These are phyloP conservation scores for Penicillium crustosum DNA, from an alignment of 2,329 filamentous ascomycete genomes.

Conservation along the genomic window DNA sequence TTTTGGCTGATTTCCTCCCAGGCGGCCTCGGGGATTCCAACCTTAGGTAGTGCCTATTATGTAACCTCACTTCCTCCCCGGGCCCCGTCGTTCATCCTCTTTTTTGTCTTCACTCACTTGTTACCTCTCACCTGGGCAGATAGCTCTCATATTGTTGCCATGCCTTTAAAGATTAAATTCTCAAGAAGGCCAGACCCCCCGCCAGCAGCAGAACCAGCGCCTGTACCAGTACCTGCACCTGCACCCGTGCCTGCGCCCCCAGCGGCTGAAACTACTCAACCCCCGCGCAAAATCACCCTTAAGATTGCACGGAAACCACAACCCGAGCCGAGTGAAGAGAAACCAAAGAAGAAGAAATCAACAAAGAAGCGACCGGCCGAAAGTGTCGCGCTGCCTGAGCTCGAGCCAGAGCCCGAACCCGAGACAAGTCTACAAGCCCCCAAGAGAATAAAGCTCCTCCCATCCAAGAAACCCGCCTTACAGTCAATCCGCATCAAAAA, in stretches of 20 bases:
- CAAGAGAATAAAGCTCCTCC: slow-evolving; percentile 43
- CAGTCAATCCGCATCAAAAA: slow-evolving; percentile 60
- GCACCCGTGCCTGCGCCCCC: slow-evolving; percentile 19
- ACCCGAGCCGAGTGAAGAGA: slow-evolving; percentile 14
- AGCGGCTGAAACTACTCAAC: slow-evolving; percentile 29
- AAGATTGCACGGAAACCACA: slow-evolving; percentile 41
- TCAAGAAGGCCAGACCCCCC: slow-evolving; percentile 38
- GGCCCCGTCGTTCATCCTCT: background rate
- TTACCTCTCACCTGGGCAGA: background rate
- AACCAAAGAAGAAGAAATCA: slow-evolving; percentile 37
- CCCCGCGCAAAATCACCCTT: slow-evolving; percentile 42
- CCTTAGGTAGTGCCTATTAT: too few species aligned
- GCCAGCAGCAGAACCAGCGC: slow-evolving; percentile 17
- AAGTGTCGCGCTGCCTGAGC: slow-evolving; percentile 25
- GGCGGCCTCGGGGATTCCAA: too few species aligned
- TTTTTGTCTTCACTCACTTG: background rate
- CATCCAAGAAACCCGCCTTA: slow-evolving; percentile 40
- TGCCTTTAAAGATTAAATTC: slow-evolving; percentile 47
- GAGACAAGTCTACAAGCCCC: slow-evolving; percentile 28
- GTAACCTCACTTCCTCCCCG: too few species aligned
- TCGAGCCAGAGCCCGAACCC: slow-evolving; percentile 30
- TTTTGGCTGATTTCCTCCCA: too few species aligned
- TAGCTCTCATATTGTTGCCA: slow-evolving; percentile 17
- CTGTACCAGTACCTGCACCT: background rate
- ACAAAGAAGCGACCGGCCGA: slow-evolving; percentile 43